These are phyloP conservation scores for Neopestalotiopsis rosae DNA, from an alignment of 2,329 filamentous ascomycete species.

Conservation along the genomic window DNA sequence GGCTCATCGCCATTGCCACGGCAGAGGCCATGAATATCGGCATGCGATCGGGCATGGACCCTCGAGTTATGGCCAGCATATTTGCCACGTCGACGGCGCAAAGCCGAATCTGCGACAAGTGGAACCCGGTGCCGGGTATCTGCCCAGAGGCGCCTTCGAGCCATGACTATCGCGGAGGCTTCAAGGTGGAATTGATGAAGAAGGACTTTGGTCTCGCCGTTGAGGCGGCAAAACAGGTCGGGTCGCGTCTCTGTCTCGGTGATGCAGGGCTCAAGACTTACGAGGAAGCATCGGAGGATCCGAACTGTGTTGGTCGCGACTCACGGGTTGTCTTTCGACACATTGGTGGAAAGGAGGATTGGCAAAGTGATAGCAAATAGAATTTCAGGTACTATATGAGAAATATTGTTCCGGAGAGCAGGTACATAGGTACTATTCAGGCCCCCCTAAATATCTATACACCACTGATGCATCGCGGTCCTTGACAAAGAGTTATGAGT, in stretches of 20 bases:
- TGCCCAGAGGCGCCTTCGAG: constrained; percentile 35
- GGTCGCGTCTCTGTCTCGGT: constrained; percentile 54
- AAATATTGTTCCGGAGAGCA: neutral
- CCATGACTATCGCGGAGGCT: constrained; percentile 51
- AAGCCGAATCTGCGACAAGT: constrained; percentile 37
- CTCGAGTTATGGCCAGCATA: constrained; percentile 47
- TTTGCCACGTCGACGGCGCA: constrained; percentile 36
- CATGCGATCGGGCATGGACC: constrained; percentile 61
- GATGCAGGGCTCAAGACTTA: constrained; percentile 56
- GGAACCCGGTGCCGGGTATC: constrained; percentile 40
- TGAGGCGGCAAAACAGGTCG: constrained; percentile 58
- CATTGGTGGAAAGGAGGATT: constrained; percentile 58
- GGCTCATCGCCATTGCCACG: constrained; percentile 62
- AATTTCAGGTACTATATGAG: neutral
- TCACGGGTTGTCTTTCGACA: constrained; percentile 63
- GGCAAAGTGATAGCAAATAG: constrained; percentile 32
- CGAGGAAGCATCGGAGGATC: constrained; percentile 54
- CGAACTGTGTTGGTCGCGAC: constrained; percentile 57
- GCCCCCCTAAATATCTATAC: neutral
- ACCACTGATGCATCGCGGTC: constrained; percentile 4
- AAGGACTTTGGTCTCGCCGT: constrained; percentile 63
- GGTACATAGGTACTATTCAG: neutral
- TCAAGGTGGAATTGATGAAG: constrained; percentile 64
- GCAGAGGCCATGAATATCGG: constrained; percentile 66
- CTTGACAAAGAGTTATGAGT: neutral